Evolutionary conservation across 176 grass and related monocot genomes (phyloP).

Genomic region (Hyparrhenia diplandra): DNA sequence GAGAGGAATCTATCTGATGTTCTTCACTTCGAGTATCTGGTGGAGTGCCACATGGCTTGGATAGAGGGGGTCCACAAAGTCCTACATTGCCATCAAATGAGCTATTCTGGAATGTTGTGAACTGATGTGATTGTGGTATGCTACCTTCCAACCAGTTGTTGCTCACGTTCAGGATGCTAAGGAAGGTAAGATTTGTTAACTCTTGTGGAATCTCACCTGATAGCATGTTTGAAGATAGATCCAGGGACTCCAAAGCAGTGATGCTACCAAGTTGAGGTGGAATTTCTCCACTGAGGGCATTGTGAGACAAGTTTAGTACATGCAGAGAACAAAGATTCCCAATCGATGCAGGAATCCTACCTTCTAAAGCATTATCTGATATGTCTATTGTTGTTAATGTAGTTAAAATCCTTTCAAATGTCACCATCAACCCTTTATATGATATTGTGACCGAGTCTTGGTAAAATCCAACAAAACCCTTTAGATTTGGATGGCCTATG

Average conservation of each 20-base stretch:
- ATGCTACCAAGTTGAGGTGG: conserved; percentile 8
- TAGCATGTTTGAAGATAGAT: no score
- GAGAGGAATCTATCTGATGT: background rate
- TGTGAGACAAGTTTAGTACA: conserved; percentile 9
- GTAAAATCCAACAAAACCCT: background rate
- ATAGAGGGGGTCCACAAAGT: background rate
- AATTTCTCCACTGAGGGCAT: background rate
- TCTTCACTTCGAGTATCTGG: background rate
- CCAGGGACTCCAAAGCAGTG: background rate
- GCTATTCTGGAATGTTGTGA: background rate
- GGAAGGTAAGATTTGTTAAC: conserved; percentile 13
- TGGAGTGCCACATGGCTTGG: no score
- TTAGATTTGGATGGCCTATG: background rate
- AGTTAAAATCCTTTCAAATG: background rate
- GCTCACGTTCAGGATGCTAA: conserved; percentile 22
- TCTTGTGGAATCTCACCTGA: no score
- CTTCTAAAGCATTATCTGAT: conserved; percentile 1
- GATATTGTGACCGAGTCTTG: background rate
- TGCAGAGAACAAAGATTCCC: background rate
- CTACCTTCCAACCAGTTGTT: background rate
- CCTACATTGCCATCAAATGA: background rate
- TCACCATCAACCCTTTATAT: background rate
- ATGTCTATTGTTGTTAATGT: conserved; percentile 7
- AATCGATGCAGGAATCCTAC: background rate
- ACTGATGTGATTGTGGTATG: background rate